A percentile compares a stretch with the other conserved stretches of the same genome.
These are phyloP conservation scores for Ophiosphaerella narmari DNA, from an alignment of 2,329 filamentous ascomycete genomes.

Conservation along the genomic window DNA sequence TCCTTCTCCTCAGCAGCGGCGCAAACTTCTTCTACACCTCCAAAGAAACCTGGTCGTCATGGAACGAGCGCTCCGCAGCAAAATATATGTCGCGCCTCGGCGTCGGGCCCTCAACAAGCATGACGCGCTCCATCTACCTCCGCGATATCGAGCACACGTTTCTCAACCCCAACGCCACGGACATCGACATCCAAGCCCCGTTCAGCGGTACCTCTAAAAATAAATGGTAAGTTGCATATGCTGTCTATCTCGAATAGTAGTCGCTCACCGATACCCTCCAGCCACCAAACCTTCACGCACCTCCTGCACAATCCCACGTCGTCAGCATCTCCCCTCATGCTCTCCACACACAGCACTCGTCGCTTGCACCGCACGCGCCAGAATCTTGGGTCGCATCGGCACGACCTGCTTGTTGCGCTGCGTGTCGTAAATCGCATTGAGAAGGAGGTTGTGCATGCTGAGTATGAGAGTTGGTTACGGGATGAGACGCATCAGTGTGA, in stretches of 20 bases:
- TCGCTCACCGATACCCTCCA: slow-evolving; percentile 16
- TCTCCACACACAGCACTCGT: slow-evolving; percentile 46
- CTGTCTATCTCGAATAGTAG: not conserved
- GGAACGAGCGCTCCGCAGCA: slow-evolving; percentile 78
- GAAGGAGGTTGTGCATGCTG: slow-evolving; percentile 79
- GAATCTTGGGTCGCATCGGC: slow-evolving; percentile 79
- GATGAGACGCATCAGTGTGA: slow-evolving; percentile 79
- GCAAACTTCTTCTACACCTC: slow-evolving; percentile 78
- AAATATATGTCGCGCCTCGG: slow-evolving; percentile 83
- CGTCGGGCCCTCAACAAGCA: slow-evolving; percentile 75
- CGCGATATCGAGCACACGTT: slow-evolving; percentile 75
- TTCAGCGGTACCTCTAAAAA: slow-evolving; percentile 21
- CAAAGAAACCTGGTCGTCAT: slow-evolving; percentile 77
- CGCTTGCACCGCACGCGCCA: slow-evolving; percentile 79
- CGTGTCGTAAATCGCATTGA: slow-evolving; percentile 89
- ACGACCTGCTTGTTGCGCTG: slow-evolving; percentile 89
- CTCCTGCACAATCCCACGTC: slow-evolving; percentile 34
- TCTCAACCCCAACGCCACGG: slow-evolving; percentile 41
- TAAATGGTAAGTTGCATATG: slow-evolving; percentile 30
- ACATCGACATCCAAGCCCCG: slow-evolving; percentile 22
- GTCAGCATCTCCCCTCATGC: slow-evolving; percentile 19
- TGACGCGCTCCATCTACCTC: slow-evolving; percentile 86
- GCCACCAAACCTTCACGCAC: slow-evolving; percentile 45
- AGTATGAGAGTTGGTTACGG: slow-evolving; percentile 91
- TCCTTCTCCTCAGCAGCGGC: slow-evolving; percentile 71